Conservation (phyloP, 2,329 filamentous ascomycete genomes). For the Epichloe amarillans region DNA sequence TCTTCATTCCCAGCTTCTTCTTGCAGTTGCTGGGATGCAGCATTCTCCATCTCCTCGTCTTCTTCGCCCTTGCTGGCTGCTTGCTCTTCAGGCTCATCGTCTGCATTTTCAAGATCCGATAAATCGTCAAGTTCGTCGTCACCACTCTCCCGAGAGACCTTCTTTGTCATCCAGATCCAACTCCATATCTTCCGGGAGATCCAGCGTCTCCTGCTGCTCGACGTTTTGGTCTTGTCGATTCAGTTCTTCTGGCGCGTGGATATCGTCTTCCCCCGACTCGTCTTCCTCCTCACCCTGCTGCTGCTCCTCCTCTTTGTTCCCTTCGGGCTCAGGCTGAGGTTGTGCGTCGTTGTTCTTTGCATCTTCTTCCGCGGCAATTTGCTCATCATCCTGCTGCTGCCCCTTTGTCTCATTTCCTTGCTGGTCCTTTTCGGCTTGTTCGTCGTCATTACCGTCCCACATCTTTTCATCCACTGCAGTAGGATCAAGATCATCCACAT, state of each 20-base stretch:
- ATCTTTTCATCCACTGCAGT: conserved; percentile 94
- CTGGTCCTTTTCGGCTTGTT: conserved; percentile 73
- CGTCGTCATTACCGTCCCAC: conserved; percentile 80
- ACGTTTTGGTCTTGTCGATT: conserved; percentile 59
- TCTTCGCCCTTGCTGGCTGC: conserved; percentile 20
- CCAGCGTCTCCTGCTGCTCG: conserved; percentile 68
- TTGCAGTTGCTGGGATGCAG: conserved; percentile 23
- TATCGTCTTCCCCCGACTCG: conserved; percentile 35
- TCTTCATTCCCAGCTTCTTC: conserved; percentile 32
- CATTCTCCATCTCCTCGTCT: conserved; percentile 24
- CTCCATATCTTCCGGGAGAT: conserved; percentile 79
- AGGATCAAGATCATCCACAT: conserved; percentile 82
- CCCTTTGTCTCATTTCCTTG: conserved; percentile 60
- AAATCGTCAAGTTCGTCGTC: conserved; percentile 47
- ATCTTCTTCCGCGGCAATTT: conserved; percentile 45
- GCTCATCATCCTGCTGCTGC: conserved; percentile 50
- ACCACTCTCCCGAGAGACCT: conserved; percentile 42
- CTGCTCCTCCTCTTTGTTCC: conserved; percentile 22
- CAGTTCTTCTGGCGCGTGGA: conserved; percentile 39
- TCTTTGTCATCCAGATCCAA: conserved; percentile 62
- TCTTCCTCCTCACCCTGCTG: conserved; percentile 22
- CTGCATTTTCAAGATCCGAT: conserved; percentile 37
- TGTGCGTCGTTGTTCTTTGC: conserved; percentile 29
- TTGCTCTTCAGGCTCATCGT: conserved; percentile 23
- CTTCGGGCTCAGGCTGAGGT: conserved; percentile 35